Conservation (phyloP, 306 rosid genomes). For the Spatholobus suberectus region DNA sequence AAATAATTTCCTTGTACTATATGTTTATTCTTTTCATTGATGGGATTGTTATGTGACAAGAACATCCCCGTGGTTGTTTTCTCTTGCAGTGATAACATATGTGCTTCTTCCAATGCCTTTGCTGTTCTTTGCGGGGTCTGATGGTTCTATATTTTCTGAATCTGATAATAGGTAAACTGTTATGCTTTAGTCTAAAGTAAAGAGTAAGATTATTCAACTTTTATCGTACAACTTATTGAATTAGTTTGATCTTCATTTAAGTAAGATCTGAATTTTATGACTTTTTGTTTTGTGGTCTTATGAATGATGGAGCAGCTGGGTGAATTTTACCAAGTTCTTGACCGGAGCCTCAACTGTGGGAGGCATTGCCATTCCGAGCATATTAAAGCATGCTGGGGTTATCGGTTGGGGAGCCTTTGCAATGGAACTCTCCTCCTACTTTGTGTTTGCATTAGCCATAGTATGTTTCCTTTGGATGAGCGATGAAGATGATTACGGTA, state of each 20-base stretch:
- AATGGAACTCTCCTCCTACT: conserved; percentile 82
- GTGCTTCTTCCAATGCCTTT: conserved; percentile 92
- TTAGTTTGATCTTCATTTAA: neutral
- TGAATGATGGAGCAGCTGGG: conserved; percentile 71
- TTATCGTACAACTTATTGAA: neutral
- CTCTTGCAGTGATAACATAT: conserved; percentile 74
- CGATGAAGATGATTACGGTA: conserved; percentile 59
- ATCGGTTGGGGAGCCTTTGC: conserved; percentile 90
- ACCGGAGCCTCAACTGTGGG: conserved; percentile 83
- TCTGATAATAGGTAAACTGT: conserved; percentile 58
- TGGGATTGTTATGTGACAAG: neutral
- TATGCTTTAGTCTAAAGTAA: conserved; percentile 13
- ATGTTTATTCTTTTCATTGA: neutral
- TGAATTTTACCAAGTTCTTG: conserved; percentile 77
- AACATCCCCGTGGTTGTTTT: conserved; percentile 22
- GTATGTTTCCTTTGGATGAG: conserved; percentile 63
- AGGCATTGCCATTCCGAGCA: conserved; percentile 86
- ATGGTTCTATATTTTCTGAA: conserved; percentile 58
- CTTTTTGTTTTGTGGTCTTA: conserved; percentile 25
- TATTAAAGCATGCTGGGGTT: conserved; percentile 81
- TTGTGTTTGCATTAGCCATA: conserved; percentile 66
- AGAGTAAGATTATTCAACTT: neutral
- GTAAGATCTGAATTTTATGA: neutral
- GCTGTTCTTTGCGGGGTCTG: conserved; percentile 77
- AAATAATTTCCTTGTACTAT: neutral